Evolutionary conservation across 176 grass and related monocot genomes (phyloP).

Genomic region (Oryza australiensis): DNA sequence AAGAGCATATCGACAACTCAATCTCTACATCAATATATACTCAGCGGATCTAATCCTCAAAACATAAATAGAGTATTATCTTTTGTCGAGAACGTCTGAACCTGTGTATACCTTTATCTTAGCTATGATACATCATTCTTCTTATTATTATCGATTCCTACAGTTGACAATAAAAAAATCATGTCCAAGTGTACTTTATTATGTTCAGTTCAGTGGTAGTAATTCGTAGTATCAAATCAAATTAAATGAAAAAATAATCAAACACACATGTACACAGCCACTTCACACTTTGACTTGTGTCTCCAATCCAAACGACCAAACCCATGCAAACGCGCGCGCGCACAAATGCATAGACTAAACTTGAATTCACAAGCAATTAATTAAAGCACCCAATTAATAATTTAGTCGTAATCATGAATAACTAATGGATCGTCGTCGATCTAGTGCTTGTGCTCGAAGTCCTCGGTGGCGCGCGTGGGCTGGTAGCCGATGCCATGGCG

Average conservation of each 20-base stretch:
- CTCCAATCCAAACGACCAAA: background rate
- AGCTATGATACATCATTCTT: too few relatives aligned
- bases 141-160: too few relatives aligned
- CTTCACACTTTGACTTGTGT: background rate
- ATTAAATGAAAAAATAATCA: background rate
- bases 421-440: background rate
- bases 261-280: background rate
- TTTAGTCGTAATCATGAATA: background rate
- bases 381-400: background rate
- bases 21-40: too few relatives aligned
- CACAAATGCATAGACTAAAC: background rate
- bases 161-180: too few relatives aligned
- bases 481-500: conserved; percentile 75
- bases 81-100: too few relatives aligned
- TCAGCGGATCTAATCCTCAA: too few relatives aligned
- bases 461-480: conserved; percentile 37
- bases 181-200: background rate
- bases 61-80: too few relatives aligned
- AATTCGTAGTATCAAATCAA: too few relatives aligned
- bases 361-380: background rate
- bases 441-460: conserved; percentile 42
- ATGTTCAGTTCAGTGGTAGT: background rate
- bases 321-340: background rate
- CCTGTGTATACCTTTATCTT: too few relatives aligned
- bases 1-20: too few relatives aligned